Conservation (phyloP, 2,329 filamentous ascomycete species). For the Cladosporium velox region DNA sequence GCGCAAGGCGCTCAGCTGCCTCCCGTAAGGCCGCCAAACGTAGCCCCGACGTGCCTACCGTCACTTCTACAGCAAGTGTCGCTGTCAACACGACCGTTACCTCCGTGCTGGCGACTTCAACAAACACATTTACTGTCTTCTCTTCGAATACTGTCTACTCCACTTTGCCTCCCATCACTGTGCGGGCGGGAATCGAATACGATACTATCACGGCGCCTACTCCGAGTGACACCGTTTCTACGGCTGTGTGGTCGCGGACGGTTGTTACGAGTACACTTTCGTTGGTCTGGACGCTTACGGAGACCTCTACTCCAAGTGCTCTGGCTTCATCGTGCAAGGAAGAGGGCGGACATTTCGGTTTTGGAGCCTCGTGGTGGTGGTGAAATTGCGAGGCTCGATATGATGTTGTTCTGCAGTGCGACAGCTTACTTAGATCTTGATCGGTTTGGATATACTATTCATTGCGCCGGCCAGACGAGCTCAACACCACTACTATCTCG, state of each 20-base stretch:
- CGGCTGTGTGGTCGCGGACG: constrained; percentile 32
- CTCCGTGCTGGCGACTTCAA: constrained; percentile 6
- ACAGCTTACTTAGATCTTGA: background rate
- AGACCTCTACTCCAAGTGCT: constrained; percentile 40
- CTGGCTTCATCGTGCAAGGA: constrained; percentile 39
- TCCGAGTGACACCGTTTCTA: constrained; percentile 37
- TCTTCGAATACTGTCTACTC: constrained; percentile 26
- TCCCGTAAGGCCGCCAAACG: constrained; percentile 30
- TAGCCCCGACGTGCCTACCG: constrained; percentile 40
- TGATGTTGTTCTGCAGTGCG: background rate
- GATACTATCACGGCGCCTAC: constrained; percentile 40
- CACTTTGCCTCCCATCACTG: constrained; percentile 40
- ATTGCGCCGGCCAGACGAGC: background rate
- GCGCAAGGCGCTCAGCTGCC: constrained; percentile 3
- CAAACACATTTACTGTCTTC: constrained; percentile 8
- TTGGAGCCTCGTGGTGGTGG: background rate
- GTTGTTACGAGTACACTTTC: constrained; percentile 38
- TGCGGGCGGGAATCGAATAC: constrained; percentile 39
- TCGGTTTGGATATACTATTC: background rate
- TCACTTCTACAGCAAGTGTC: constrained; percentile 37
- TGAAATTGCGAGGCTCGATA: background rate
- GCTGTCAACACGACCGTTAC: constrained; percentile 39
- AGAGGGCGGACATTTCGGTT: constrained; percentile 37
- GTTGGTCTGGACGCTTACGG: constrained; percentile 36
- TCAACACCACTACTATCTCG: background rate